Evolutionary conservation across 2,329 filamentous ascomycete species (phyloP), one percentile per base, ranked within the genome.

Genomic region (Penicillium hordei): DNA sequence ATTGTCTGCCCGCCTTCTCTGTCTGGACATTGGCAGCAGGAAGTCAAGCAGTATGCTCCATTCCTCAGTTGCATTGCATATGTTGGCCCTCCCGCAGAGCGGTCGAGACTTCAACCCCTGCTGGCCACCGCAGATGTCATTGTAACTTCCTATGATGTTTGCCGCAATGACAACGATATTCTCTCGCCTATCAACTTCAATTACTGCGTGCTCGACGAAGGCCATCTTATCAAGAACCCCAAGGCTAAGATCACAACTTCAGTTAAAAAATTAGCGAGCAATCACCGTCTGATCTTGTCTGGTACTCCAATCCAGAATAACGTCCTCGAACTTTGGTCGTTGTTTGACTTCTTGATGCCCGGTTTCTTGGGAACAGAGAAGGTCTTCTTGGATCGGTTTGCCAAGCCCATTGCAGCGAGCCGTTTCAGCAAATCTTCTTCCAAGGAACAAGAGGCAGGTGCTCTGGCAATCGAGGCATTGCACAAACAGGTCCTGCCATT

Each of bases 271-370:
- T 82, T 99, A 34, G 78, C 86, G 7, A 96, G 92, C 72, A 97
- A 99, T 67, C 95, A 99, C 72, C 89, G 94, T 21, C 83, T 99
- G 48, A 99, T 99, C 65, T 84, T 99, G 5, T 99, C 94, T 0
- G 94, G 94, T 40, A 99, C 94, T 1, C 94, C 94, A 0, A 97
- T 97, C 64, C 93, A 97, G 74, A 97, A 97, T 75, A 97, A 97
- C 65, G 93, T 99, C 2, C 78, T 99, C 48, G 93, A 99, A 72
- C 81, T 99, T 4, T 99, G 93, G 93, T 97, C 93, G 0, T 82
- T 99, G 5, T 99, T 99, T 71, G 94, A 99, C 76, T 99, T 99
- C 78, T 81, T 99, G 60, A 99, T 99, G 94, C 94, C 95, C 3
- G 95, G 94, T 2, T 99, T 99, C 80, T 82, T 99, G 8, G 94